Percentiles rank a stretch among this genome's conserved stretches.
Conservation (phyloP, 805 yeast species). For the Millerago galiae region DNA sequence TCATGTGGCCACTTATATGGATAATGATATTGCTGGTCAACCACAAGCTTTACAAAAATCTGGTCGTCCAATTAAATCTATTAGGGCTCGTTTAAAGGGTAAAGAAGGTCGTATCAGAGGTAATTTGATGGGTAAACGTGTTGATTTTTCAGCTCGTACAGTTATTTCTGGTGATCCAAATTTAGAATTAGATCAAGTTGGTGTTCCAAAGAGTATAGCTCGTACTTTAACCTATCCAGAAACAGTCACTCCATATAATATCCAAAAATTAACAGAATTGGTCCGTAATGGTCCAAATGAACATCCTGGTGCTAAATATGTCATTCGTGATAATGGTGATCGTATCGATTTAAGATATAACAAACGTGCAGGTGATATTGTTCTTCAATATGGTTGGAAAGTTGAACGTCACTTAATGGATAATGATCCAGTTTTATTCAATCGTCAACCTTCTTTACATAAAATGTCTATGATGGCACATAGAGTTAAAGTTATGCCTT, state of each 20-base stretch:
- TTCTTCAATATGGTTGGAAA: conserved; percentile 97
- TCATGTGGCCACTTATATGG: conserved; percentile 99
- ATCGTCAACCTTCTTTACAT: conserved; percentile 98
- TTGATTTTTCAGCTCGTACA: conserved; percentile 97
- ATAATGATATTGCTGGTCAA: conserved; percentile 98
- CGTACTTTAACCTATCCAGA: conserved; percentile 95
- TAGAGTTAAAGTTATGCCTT: conserved; percentile 97
- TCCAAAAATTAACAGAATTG: conserved; percentile 83
- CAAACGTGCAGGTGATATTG: conserved; percentile 97
- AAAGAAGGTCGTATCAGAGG: conserved; percentile 99
- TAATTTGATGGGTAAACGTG: conserved; percentile 99
- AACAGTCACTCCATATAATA: conserved; percentile 95
- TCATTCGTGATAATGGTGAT: conserved; percentile 97
- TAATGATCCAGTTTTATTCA: conserved; percentile 94
- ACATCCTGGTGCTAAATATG: conserved; percentile 99
- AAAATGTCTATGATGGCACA: conserved; percentile 99
- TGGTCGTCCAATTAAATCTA: conserved; percentile 97
- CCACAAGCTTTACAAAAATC: conserved; percentile 98
- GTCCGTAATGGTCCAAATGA: conserved; percentile 98
- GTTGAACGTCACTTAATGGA: conserved; percentile 98
- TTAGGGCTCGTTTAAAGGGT: conserved; percentile 99
- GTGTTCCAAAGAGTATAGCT: conserved; percentile 96
- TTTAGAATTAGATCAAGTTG: conserved; percentile 95
- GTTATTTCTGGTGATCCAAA: conserved; percentile 99
- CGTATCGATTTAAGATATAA: conserved; percentile 96